A percentile compares a stretch with the other conserved stretches of the same genome.
Evolutionary conservation across 768 basidiomycete species (phyloP).

Genomic region (Naganishia antarctica): DNA sequence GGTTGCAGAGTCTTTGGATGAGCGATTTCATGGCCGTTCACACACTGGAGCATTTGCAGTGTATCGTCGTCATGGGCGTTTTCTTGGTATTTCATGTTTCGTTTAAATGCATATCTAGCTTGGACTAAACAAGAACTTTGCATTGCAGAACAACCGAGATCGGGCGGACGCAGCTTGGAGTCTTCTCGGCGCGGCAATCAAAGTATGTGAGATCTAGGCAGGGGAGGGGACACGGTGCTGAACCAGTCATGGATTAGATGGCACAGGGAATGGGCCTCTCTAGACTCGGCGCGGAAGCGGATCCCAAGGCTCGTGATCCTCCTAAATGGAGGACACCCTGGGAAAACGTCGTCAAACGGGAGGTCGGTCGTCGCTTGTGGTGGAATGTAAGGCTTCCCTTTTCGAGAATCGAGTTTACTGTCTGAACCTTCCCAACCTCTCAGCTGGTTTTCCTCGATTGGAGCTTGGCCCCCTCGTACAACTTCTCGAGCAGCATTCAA

Average conservation of each 20-base stretch:
- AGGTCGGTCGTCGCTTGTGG: constrained; percentile 48
- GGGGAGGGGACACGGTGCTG: background rate
- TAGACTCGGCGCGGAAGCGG: constrained; percentile 47
- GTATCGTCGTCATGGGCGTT: constrained; percentile 42
- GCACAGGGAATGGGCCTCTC: constrained; percentile 49
- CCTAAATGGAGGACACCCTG: constrained; percentile 49
- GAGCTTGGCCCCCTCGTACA: constrained; percentile 47
- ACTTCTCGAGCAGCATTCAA: constrained; percentile 45
- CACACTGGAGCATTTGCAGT: constrained; percentile 45
- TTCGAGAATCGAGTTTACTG: background rate
- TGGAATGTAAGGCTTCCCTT: constrained; percentile 39
- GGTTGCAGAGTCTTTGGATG: constrained; percentile 38
- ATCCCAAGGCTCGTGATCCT: constrained; percentile 33
- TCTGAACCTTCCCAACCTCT: background rate
- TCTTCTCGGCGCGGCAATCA: constrained; percentile 48
- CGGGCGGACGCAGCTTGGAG: constrained; percentile 49
- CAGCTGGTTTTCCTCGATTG: constrained; percentile 49
- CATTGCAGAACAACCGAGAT: constrained; percentile 47
- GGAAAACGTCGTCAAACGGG: constrained; percentile 48
- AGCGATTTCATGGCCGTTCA: constrained; percentile 47
- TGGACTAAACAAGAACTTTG: background rate
- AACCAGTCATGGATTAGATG: constrained; percentile 33
- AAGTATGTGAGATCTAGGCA: constrained; percentile 32
- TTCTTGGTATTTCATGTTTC: constrained; percentile 39
- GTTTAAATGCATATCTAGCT: background rate